Base-by-base conservation (phyloP, 2,329 filamentous ascomycete species). In the Colletotrichum cereale region DNA sequence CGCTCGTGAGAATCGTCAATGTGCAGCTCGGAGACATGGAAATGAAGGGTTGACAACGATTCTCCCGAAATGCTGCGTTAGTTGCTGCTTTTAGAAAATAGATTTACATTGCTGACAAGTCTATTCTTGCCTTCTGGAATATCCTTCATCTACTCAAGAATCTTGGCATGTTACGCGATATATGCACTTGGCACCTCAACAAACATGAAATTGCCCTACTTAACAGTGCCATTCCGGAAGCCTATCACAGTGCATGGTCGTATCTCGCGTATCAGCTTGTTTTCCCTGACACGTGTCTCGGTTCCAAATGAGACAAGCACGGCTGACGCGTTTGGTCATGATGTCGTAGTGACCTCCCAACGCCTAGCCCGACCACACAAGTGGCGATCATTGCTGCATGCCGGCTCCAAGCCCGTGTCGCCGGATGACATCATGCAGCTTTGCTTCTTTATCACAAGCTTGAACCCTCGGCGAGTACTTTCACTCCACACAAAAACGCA, bases 391-490 rank as follows among this genome's bases (percentile, higher is more conserved):
- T 58, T 71, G 52, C 64, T 58, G n/a, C 18, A 47, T 63, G 11
- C 29, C 36, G 10, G n/a, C 10, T n/a, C 36, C n/a, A 44, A 50
- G 36, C 52, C 11, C n/a, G 7, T 2, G 53, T 57, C 36, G 52
- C 58, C 44, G 36, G 29, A 71, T 71, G 68, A 71, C 65, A 71
- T 71, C 65, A 71, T 71, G 36, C 2, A 44, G 34, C 24, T 42
- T 21, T 42, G 2, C 16, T 44, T 42, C 26, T 40, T 68, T 68
- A 63, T 63, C 50, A 62, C 14, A 55, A 50, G 44, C 29, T 29
- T 34, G 12, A 14, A 29, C 36, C 16, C 12, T 12, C 14, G 18
- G 3, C 12, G 3, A 3, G 6, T 5, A 5, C n/a, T 8, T 14
- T 5, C 26, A 10, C 21, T 38, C 14, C 11, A 36, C 12, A 36